These are phyloP conservation scores for Acacia crassicarpa DNA, from an alignment of 306 rosid genomes.

Conservation along the genomic window DNA sequence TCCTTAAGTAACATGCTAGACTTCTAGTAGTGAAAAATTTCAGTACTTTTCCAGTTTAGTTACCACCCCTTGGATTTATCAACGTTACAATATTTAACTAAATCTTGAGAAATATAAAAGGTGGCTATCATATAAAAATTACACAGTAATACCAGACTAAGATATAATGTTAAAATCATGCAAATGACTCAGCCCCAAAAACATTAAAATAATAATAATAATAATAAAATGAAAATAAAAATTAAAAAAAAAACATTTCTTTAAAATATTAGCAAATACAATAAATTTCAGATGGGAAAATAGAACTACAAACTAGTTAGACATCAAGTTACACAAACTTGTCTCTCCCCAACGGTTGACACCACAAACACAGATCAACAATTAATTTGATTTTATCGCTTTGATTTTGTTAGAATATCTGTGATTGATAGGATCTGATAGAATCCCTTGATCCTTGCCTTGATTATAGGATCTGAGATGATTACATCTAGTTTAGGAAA, in stretches of 20 bases:
- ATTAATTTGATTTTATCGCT: constrained; percentile 3
- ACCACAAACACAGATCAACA: constrained; percentile 9
- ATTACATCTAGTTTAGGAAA: too few relatives aligned
- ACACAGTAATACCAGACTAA: not conserved
- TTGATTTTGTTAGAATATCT: too few relatives aligned
- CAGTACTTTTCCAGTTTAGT: not conserved
- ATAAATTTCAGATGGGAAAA: constrained; percentile 16
- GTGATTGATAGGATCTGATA: too few relatives aligned
- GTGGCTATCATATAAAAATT: not conserved
- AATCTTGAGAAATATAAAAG: not conserved
- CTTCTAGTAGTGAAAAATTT: not conserved
- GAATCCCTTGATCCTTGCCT: too few relatives aligned
- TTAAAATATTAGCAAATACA: constrained; percentile 1
- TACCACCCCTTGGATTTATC: not conserved
- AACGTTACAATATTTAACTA: not conserved
- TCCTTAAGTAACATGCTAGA: not conserved
- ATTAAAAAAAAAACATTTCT: not conserved
- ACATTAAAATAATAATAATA: too few relatives aligned
- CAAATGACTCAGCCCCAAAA: not conserved
- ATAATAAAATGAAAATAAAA: too few relatives aligned
- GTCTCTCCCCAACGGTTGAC: constrained; percentile 5
- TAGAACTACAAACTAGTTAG: constrained; percentile 24
- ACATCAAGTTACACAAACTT: not conserved
- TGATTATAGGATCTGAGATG: too few relatives aligned
- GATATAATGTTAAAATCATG: not conserved